Percentiles rank a stretch among this genome's conserved stretches.
These are phyloP conservation scores for Lipomyces chichibuensis DNA, from an alignment of 805 yeast species.

Conservation along the genomic window DNA sequence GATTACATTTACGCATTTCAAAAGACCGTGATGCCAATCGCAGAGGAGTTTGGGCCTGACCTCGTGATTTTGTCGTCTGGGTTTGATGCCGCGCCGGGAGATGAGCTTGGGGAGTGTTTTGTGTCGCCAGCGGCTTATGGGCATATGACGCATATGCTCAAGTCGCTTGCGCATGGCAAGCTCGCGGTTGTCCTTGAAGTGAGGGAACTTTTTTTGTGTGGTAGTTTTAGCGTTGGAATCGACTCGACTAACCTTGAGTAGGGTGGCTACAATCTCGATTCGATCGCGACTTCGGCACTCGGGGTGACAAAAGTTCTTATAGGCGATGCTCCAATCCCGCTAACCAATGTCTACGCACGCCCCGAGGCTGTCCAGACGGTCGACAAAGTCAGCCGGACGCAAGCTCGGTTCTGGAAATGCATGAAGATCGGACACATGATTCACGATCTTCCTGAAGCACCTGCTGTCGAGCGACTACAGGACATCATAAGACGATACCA, in stretches of 20 bases:
- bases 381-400: constrained; percentile 76
- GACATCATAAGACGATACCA: constrained; percentile 80
- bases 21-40: constrained; percentile 82
- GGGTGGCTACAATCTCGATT: constrained; percentile 94
- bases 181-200: constrained; percentile 80
- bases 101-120: constrained; percentile 93
- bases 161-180: constrained; percentile 84
- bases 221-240: no score
- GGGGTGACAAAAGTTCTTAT: constrained; percentile 88
- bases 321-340: constrained; percentile 91
- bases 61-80: constrained; percentile 92
- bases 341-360: constrained; percentile 67
- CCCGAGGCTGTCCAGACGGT: constrained; percentile 77
- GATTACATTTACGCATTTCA: constrained; percentile 92
- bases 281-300: constrained; percentile 86
- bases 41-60: constrained; percentile 89
- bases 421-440: constrained; percentile 66
- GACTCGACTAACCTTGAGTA: neutral
- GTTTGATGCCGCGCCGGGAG: constrained; percentile 98
- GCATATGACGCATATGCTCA: constrained; percentile 90
- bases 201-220: neutral
- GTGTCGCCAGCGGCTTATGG: constrained; percentile 96
- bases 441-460: constrained; percentile 29
- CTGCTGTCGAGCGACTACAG: constrained; percentile 48
- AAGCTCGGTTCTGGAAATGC: constrained; percentile 85